These are phyloP conservation scores for Austroboletus eburneus DNA, from an alignment of 768 basidiomycete genomes.

Conservation along the genomic window DNA sequence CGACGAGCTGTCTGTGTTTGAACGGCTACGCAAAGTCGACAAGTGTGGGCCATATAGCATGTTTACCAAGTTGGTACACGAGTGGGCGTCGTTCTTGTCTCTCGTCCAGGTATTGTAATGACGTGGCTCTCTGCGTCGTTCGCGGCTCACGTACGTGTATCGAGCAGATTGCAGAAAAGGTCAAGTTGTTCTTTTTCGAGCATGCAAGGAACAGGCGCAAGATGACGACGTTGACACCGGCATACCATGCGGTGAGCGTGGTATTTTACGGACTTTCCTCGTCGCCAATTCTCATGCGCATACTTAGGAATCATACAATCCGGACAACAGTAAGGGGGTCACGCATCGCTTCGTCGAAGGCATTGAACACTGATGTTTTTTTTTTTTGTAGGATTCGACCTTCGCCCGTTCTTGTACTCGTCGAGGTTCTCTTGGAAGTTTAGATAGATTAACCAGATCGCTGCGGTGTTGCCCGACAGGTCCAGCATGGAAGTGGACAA, in stretches of 20 bases:
- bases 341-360: not conserved
- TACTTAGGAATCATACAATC: slow-evolving; percentile 85
- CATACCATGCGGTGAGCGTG: slow-evolving; percentile 85
- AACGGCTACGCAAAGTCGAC: slow-evolving; percentile 89
- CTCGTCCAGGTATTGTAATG: slow-evolving; percentile 60
- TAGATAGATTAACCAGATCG: slow-evolving; percentile 87
- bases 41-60: slow-evolving; percentile 98
- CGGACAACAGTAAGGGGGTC: slow-evolving; percentile 89
- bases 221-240: slow-evolving; percentile 94
- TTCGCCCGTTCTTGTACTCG: slow-evolving; percentile 95
- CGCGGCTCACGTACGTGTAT: not conserved
- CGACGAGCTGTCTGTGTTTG: slow-evolving; percentile 91
- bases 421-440: slow-evolving; percentile 97
- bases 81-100: slow-evolving; percentile 86
- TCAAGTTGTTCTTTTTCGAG: slow-evolving; percentile 96
- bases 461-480: slow-evolving; percentile 69
- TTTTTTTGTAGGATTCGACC: slow-evolving; percentile 80
- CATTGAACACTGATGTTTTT: slow-evolving; percentile 1
- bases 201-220: slow-evolving; percentile 97
- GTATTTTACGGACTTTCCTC: not conserved
- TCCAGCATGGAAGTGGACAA: slow-evolving; percentile 43
- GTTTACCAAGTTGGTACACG: slow-evolving; percentile 91
- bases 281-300: not conserved
- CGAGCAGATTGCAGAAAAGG: slow-evolving; percentile 96
- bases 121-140: not conserved